Base-by-base conservation (phyloP, 305 asterid genomes). In the Fraxinus platypoda region DNA sequence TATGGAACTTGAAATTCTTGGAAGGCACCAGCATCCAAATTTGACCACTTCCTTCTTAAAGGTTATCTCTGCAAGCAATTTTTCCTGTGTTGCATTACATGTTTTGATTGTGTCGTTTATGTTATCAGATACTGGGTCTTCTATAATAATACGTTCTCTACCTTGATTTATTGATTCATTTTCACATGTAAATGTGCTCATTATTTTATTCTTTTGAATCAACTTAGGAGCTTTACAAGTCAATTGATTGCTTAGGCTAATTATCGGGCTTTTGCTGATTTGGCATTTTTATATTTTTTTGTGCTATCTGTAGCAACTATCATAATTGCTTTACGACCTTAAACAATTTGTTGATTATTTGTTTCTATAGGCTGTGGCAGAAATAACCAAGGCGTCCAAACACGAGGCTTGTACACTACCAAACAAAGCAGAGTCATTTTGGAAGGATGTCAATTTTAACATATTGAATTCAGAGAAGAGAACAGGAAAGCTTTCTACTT, bases 1-100 rank as follows among this genome's bases (percentile, higher is more conserved):
- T 80, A 59, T 82, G 89, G 97, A 96, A 91, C 99, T 96, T 82
- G 99, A 96, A 86, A 91, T 96, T 88, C 95, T 96, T 80, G 97
- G 97, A 89, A 90, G 99, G 88, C 94, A 88, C 87, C 97, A 86
- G 82, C 97, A 91, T 89, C 98, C 98, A 34, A 91, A 90, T 77
- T 89, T 96, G 82, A 96, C 99, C 62, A 87, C 92, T 84, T 90
- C 98, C 83, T 96, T 96, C 88, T 87, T 94, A 90, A 94, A 94
- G 98, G 99, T 94, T 64, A 74, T 78, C 64, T 81, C 80, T 85
- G 70, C 81, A 33, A 57, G 5, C 80, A 84, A 80, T 78, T 37
- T 77, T 37, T 41, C 46, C 2, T 59, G 43, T 77, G 64, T 21
- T 80, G 34, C 52, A 82, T 80, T 79, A 19, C 35, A 23, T 62